phyloP scores from a whole-genome alignment of 2,329 filamentous ascomycete genomes.

The Apiospora marii region DNA sequence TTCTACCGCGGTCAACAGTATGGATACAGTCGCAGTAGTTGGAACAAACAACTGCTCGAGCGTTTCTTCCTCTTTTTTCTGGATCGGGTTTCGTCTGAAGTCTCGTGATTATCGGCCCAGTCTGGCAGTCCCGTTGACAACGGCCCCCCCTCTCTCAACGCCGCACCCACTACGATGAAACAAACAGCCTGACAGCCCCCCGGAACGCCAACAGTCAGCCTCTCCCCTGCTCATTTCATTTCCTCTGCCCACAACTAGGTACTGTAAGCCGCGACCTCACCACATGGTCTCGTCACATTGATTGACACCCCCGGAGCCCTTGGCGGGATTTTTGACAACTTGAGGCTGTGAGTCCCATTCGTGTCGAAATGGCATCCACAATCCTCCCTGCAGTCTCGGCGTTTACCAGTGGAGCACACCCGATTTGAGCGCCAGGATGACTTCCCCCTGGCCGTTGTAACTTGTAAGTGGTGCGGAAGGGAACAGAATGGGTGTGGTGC shows the following conservation, averaged over 20 bases:
- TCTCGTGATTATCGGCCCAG: slow-evolving; percentile 10
- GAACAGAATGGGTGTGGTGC: neutral
- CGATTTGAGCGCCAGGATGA: neutral
- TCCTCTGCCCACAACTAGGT: neutral
- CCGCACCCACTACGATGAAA: neutral
- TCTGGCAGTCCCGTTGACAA: neutral
- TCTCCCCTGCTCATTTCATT: slow-evolving; percentile 11
- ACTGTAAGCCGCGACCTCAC: neutral
- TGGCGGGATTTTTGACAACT: neutral
- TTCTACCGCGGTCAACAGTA: neutral
- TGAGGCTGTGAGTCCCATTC: neutral
- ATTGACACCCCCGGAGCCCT: neutral
- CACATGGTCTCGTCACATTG: slow-evolving; percentile 21
- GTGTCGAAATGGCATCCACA: neutral
- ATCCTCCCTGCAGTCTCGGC: neutral
- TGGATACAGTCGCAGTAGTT: neutral
- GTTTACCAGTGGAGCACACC: neutral
- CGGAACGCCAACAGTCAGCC: neutral
- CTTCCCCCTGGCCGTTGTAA: neutral
- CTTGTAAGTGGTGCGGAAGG: neutral
- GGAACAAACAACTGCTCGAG: slow-evolving; percentile 6
- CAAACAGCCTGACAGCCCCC: neutral
- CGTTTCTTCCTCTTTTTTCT: neutral
- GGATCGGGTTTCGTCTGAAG: slow-evolving; percentile 6
- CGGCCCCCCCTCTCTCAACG: neutral